These are phyloP conservation scores for Emmonsia crescens DNA, from an alignment of 2,329 filamentous ascomycete genomes.

Conservation along the genomic window DNA sequence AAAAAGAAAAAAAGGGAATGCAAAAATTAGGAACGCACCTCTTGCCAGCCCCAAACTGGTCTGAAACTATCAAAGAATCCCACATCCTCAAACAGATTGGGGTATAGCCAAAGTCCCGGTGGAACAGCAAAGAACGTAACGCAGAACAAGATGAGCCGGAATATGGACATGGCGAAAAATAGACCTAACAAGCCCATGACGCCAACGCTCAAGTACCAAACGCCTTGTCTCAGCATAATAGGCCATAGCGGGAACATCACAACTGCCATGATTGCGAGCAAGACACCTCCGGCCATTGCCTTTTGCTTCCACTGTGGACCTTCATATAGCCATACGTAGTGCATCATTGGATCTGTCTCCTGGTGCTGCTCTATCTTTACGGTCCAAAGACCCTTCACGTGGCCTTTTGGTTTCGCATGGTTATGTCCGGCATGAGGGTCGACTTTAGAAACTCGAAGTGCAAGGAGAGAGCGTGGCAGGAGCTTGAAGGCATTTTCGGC, in stretches of 20 bases:
- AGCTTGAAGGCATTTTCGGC: constrained; percentile 94
- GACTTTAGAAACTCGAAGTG: constrained; percentile 74
- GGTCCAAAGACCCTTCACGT: constrained; percentile 90
- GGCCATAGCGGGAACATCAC: constrained; percentile 98
- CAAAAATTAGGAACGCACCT: constrained; percentile 48
- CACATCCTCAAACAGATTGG: constrained; percentile 96
- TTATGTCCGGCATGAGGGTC: constrained; percentile 68
- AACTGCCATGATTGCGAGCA: constrained; percentile 72
- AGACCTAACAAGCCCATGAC: constrained; percentile 79
- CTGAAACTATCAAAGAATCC: constrained; percentile 97
- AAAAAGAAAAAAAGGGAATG: background rate
- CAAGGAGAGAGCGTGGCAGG: constrained; percentile 85
- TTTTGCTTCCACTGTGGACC: constrained; percentile 89
- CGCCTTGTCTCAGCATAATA: constrained; percentile 75
- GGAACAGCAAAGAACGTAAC: constrained; percentile 75
- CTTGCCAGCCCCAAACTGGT: constrained; percentile 96
- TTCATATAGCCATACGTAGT: constrained; percentile 96
- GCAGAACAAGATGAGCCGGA: constrained; percentile 88
- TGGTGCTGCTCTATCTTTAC: constrained; percentile 95
- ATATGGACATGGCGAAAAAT: constrained; percentile 97
- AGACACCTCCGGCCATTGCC: constrained; percentile 73
- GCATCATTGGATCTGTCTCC: constrained; percentile 55
- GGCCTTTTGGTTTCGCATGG: constrained; percentile 58
- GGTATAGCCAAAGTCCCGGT: constrained; percentile 95
- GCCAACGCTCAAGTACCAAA: constrained; percentile 95